Base-by-base conservation (phyloP, 2,329 filamentous ascomycete species). In the Fusarium coffeatum region DNA sequence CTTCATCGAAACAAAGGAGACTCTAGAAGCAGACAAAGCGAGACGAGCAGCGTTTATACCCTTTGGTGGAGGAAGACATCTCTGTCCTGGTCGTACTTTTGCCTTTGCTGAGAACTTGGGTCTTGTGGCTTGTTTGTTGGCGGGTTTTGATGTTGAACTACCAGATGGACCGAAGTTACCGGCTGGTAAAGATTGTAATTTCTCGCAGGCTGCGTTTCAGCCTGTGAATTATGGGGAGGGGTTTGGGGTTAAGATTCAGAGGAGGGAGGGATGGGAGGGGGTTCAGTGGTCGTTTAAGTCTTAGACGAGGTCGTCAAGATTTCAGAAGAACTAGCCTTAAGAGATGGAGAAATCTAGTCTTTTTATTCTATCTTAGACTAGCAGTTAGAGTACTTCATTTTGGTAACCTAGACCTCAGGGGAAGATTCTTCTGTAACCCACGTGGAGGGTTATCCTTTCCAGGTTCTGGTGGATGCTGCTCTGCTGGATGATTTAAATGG, bases 81-180 rank as follows among this genome's bases (percentile, higher is more conserved):
- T 70, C 3, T 70, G 68, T 3, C 68, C 67, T 6, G 67, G 67
- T 8, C 54, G 67, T 0, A 66, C 69, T 8, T 70, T 70, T 55
- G 67, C 67, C 1, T 70, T 70, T 25, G 67, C 67, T 2, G 67
- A 70, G 46, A 70, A 70, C 9, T 18, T 70, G 3, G 67, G 67
- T 1, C 20, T 70, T 7, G 58, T 70, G 12, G n/a, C 62, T 25
- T 66, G 50, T 27, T 32, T 70, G 9, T 18, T 70, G n/a, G 28
- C 65, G 6, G 67, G 67, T 1, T 70, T 70, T 15, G 62, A 70
- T 13, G 42, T 69, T 23, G 3, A 10, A 3, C 6, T 62, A 0
- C 37, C 61, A 4, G 23, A 47, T 54, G 22, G 32, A 9, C n/a
- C 40, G 18, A 2, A 16, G 10, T 11, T 59, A 6, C 27, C 50